Evolutionary conservation across 495 filamentous ascomycete species (phyloP).

Genomic region (Neurospora africana): DNA sequence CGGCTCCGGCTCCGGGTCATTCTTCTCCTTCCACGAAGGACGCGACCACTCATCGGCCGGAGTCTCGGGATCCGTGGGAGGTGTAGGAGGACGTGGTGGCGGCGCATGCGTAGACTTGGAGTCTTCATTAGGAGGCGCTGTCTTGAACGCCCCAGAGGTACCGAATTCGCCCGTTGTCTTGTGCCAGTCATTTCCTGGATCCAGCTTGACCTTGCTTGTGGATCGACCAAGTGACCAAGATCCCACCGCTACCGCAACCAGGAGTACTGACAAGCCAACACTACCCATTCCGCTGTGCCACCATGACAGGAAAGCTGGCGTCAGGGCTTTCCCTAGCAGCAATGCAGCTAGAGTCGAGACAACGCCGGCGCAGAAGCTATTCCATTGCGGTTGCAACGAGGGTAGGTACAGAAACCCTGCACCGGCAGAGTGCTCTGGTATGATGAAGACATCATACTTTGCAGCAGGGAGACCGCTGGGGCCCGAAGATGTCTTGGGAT

Average conservation of each 20-base stretch:
- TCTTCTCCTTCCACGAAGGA: slow-evolving; percentile 31
- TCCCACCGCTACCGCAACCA: slow-evolving; percentile 58
- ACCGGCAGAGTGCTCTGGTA: slow-evolving; percentile 86
- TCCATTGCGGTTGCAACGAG: slow-evolving; percentile 70
- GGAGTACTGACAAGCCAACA: slow-evolving; percentile 49
- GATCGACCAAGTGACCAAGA: slow-evolving; percentile 61
- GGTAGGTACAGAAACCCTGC: slow-evolving; percentile 90
- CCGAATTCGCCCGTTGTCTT: slow-evolving; percentile 12
- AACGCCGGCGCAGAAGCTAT: slow-evolving; percentile 84
- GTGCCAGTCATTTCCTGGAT: not conserved
- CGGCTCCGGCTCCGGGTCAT: slow-evolving; percentile 9
- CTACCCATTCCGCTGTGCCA: slow-evolving; percentile 50
- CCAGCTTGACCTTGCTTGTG: not conserved
- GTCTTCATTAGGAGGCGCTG: slow-evolving; percentile 23
- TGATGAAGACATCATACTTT: slow-evolving; percentile 95
- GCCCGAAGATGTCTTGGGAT: slow-evolving; percentile 39
- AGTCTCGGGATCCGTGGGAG: slow-evolving; percentile 19
- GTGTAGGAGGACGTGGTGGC: slow-evolving; percentile 27
- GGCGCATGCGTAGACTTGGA: slow-evolving; percentile 31
- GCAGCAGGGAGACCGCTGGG: slow-evolving; percentile 57
- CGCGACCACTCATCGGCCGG: slow-evolving; percentile 20
- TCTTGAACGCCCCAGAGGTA: slow-evolving; percentile 13
- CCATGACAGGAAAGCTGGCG: slow-evolving; percentile 61
- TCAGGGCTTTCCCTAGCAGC: slow-evolving; percentile 54
- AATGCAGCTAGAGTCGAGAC: slow-evolving; percentile 58